Evolutionary conservation across 2,329 filamentous ascomycete genomes (phyloP).

Genomic region (Dothideomycetidae sp.): DNA sequence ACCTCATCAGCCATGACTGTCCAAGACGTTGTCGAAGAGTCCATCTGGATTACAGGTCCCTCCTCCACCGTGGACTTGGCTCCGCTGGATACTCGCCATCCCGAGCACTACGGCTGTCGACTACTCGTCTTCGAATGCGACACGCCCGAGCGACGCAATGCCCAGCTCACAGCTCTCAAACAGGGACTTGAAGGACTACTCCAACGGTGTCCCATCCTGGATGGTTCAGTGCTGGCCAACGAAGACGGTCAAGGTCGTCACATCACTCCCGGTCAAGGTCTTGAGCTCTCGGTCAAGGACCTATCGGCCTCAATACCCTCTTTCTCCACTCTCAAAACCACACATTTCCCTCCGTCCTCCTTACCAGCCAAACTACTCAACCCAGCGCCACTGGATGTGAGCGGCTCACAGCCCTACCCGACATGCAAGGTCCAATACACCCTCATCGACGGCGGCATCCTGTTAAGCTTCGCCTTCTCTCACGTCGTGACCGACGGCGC

Average conservation of each 20-base stretch:
- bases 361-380: background rate
- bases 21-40: no score
- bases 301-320: background rate
- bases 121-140: background rate
- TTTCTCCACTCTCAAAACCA: background rate
- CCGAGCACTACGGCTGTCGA: background rate
- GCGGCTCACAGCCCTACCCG: no score
- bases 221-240: background rate
- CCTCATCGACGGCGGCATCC: background rate
- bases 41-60: no score
- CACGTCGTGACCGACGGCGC: background rate
- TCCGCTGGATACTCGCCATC: background rate
- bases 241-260: background rate
- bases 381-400: background rate
- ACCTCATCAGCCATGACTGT: no score
- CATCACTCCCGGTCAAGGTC: background rate
- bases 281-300: background rate
- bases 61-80: background rate
- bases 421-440: background rate
- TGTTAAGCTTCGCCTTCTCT: background rate
- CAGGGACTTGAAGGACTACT: background rate
- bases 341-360: background rate
- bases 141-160: background rate
- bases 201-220: background rate
- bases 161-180: background rate